These are phyloP conservation scores for Cutaneotrichosporon spelunceum DNA, from an alignment of 1,284 basidiomycete genomes.

Conservation along the genomic window DNA sequence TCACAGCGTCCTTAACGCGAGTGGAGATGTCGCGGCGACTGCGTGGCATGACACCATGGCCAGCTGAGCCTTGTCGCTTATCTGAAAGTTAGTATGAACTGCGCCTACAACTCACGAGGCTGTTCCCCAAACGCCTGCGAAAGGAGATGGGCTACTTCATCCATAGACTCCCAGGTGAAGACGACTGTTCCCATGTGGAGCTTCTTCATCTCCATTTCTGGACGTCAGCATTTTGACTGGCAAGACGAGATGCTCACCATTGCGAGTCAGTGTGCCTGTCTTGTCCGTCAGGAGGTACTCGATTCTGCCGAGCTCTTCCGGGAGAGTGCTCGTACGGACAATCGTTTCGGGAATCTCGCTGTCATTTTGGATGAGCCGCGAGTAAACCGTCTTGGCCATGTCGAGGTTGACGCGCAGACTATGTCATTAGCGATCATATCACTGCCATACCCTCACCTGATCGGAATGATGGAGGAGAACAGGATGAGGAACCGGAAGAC, in stretches of 20 bases:
- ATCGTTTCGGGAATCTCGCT: constrained; percentile 90
- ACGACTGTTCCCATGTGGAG: constrained; percentile 98
- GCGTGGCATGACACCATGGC: constrained; percentile 57
- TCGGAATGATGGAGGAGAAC: constrained; percentile 98
- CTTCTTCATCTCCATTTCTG: constrained; percentile 99
- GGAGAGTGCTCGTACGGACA: constrained; percentile 92
- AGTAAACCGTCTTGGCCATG: constrained; percentile 99
- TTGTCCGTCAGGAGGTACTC: constrained; percentile 96
- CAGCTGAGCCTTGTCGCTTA: constrained; percentile 39
- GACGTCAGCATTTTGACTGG: not conserved
- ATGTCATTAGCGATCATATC: not conserved
- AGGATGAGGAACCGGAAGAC: constrained; percentile 95
- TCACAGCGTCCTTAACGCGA: constrained; percentile 87
- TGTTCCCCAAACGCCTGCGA: constrained; percentile 69
- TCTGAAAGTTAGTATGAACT: constrained; percentile 11
- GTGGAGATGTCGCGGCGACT: constrained; percentile 93
- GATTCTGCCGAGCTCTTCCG: constrained; percentile 93
- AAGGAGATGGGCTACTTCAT: constrained; percentile 89
- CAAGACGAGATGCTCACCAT: constrained; percentile 59
- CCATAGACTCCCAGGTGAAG: constrained; percentile 95
- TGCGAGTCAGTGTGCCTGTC: constrained; percentile 96
- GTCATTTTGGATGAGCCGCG: constrained; percentile 91
- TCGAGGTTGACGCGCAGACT: constrained; percentile 97
- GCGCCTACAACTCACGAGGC: constrained; percentile 5
- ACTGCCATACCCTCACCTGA: constrained; percentile 65